Evolutionary conservation across 1,284 basidiomycete genomes (phyloP), one percentile per base, ranked within the genome.

Genomic region (Melampsora americana): DNA sequence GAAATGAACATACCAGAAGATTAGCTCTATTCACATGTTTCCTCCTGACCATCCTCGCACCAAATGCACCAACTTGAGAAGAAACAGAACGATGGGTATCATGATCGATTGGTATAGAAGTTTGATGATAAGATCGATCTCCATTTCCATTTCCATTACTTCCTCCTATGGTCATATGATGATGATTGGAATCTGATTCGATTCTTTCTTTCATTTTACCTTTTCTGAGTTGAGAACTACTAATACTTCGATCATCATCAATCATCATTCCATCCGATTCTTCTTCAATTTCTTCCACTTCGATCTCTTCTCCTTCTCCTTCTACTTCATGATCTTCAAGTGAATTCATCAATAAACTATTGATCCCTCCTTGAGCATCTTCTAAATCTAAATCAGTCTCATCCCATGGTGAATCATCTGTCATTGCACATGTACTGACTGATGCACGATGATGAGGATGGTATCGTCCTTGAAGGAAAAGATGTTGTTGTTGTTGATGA

Each of bases 1-100:
- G 50, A 26, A 26, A 50, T 20, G 32, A 3, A 59, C 69, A 30
- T 35, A 70, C 69, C 18, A 70, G 39, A 5, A 70, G 59, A 46
- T 62, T 70, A 23, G 53, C 59, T 30, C 69, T 16, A 32, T 70
- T 70, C 35, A 70, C 69, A 70, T 60, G 69, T 48, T 70, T 70
- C 11, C 69, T 39, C 42, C 59, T 59, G 5, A 70, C 69, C 20
- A 59, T 42, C 39, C 61, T 60, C 46, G 69, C 56, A 39, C 67
- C 67, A 35, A 28, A 46, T 4, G 35, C 35, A 35, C 35, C 35
- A 9, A 35, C 35, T 35, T 35, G 35, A 35, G 35, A 4, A 3
- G 35, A 35, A 35, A 9, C 9, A 4, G 35, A 35, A 35, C 35
- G 35, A 35, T 35, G 35, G 35, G 35, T 35, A 35, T 35, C 35